Evolutionary conservation across 768 basidiomycete species (phyloP).

Genomic region (Psilocybe cubensis): DNA sequence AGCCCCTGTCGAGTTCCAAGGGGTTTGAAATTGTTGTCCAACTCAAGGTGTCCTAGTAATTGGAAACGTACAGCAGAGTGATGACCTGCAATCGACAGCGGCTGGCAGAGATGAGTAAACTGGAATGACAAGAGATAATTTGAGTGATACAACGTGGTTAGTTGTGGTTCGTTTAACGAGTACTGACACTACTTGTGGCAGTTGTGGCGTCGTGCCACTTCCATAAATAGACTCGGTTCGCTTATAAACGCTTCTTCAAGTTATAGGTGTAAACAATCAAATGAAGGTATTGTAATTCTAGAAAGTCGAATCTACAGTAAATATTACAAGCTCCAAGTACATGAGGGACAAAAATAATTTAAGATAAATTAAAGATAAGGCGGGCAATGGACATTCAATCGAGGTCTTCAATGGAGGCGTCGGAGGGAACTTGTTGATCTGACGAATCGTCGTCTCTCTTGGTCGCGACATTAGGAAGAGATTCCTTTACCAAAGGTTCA

Average conservation of each 20-base stretch:
- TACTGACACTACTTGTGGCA: background rate
- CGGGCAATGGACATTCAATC: too few species aligned
- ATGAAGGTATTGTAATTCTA: too few species aligned
- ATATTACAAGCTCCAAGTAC: too few species aligned
- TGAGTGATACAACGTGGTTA: background rate
- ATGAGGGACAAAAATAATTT: too few species aligned
- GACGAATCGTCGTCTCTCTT: too few species aligned
- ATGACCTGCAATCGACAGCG: background rate
- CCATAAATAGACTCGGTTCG: conserved; percentile 50
- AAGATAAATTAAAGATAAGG: too few species aligned
- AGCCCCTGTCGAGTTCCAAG: background rate
- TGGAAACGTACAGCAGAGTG: background rate
- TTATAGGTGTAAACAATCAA: too few species aligned
- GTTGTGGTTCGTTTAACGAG: background rate
- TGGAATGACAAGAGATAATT: background rate
- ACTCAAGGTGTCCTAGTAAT: background rate
- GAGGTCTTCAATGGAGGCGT: too few species aligned
- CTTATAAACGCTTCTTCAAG: background rate
- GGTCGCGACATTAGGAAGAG: background rate
- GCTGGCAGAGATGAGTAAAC: background rate
- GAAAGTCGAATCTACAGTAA: too few species aligned
- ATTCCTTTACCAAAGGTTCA: background rate
- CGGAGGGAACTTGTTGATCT: too few species aligned
- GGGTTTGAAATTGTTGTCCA: too few species aligned
- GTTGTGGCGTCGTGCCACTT: conserved; percentile 21